Conservation (phyloP, 371 early-diverging fungal species). For the Rozella allomycis region DNA sequence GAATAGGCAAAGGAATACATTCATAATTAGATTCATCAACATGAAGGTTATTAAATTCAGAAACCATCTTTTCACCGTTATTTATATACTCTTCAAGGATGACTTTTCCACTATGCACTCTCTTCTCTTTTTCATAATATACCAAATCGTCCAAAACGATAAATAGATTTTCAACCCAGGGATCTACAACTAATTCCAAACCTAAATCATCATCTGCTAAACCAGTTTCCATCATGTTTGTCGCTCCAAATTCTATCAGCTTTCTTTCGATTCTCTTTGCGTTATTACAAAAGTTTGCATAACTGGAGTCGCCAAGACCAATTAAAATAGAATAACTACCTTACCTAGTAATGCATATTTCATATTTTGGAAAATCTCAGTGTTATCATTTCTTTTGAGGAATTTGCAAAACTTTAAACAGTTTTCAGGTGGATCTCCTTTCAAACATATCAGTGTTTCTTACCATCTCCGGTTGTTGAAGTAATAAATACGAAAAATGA, state of each 20-base stretch:
- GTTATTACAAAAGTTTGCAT: conserved; percentile 64
- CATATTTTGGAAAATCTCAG: conserved; percentile 15
- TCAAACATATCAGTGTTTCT: no score
- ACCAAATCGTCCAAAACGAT: conserved; percentile 26
- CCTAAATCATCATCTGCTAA: conserved; percentile 63
- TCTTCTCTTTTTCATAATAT: conserved; percentile 6
- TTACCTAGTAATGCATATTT: conserved; percentile 21
- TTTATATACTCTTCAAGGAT: background rate
- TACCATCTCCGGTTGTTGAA: conserved; percentile 88
- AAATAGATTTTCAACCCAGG: conserved; percentile 79
- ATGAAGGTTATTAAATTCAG: conserved; percentile 4
- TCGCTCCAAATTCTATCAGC: conserved; percentile 46
- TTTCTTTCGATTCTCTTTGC: conserved; percentile 51
- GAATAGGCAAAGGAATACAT: conserved; percentile 47
- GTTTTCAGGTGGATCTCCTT: conserved; percentile 86
- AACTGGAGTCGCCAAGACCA: conserved; percentile 79
- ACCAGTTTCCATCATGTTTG: conserved; percentile 43
- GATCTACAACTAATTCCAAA: conserved; percentile 63
- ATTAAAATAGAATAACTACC: conserved; percentile 7
- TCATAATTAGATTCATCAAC: conserved; percentile 9
- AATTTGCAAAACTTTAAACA: conserved; percentile 63
- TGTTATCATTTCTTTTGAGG: conserved; percentile 36
- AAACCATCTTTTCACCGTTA: conserved; percentile 6
- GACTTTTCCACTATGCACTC: conserved; percentile 1
- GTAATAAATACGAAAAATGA: conserved; percentile 43